A percentile compares a stretch with the other conserved stretches of the same genome.
phyloP scores from a whole-genome alignment of 2,329 filamentous ascomycete genomes.

The Cladosporium cucumerinum region DNA sequence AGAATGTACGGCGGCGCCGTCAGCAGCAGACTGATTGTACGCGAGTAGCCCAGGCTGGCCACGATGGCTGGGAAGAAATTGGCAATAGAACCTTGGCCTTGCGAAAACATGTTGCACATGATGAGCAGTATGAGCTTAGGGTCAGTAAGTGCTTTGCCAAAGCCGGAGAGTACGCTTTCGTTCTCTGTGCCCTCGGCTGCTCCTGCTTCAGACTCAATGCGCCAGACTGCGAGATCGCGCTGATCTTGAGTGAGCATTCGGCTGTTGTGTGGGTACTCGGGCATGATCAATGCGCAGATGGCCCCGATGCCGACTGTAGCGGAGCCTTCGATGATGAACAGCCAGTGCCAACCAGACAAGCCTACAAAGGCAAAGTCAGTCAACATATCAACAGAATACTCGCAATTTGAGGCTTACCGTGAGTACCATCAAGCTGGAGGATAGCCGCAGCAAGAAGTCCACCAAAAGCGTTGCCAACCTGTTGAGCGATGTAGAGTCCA shows the following conservation, averaged over 20 bases:
- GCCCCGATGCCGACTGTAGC: constrained; percentile 54
- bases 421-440: constrained; percentile 52
- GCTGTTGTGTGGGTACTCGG: constrained; percentile 46
- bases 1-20: constrained; percentile 42
- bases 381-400: neutral
- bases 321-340: constrained; percentile 51
- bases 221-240: constrained; percentile 10
- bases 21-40: constrained; percentile 50
- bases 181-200: constrained; percentile 51
- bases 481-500: constrained; percentile 35
- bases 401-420: constrained; percentile 43
- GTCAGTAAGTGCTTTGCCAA: constrained; percentile 37
- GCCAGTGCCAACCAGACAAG: constrained; percentile 69
- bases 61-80: constrained; percentile 43
- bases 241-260: constrained; percentile 48
- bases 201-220: constrained; percentile 41
- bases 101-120: constrained; percentile 34
- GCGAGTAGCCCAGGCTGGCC: constrained; percentile 66
- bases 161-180: constrained; percentile 47
- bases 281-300: constrained; percentile 52
- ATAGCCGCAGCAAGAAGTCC: constrained; percentile 59
- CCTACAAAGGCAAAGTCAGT: constrained; percentile 35
- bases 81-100: constrained; percentile 29
- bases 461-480: constrained; percentile 52
- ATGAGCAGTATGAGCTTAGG: constrained; percentile 38